Evolutionary conservation across 257 asterid species (phyloP), one percentile per base, ranked within the genome.

Genomic region (Euphrasia confusa): DNA sequence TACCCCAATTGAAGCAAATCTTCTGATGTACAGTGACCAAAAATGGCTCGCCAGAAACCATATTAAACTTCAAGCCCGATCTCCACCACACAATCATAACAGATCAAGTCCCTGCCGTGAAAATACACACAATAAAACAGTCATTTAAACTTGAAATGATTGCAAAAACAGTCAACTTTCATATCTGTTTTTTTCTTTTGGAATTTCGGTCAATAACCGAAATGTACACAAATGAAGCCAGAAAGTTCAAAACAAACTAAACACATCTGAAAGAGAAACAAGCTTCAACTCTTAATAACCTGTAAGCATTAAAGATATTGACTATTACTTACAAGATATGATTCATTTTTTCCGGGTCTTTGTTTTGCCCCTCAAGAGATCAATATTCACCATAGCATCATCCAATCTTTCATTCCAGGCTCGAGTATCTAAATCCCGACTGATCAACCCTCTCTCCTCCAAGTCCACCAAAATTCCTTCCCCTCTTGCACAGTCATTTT

Each of bases 361-460:
- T 67, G 64, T 72, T 74, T 68, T 83, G 76, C 64, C 72, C 75
- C 81, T 67, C 71, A 84, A 40, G 58, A 35, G 73, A 56, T 78
- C 74, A 58, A 92, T 74, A 66, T 73, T 77, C 58, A 56, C 70
- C 78, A 66, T 35, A 64, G 84, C 83, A 65, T 72, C 79, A 54
- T 24, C 67, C 79, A 86, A 64, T 69, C 77, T 75, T 60, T 67
- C 39, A 15, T 69, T 72, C 87, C 83, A 78, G 48, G 60, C 68
- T 71, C 49, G 69, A 40, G 24, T 60, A 61, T 58, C 58, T 14
- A 68, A 66, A 63, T 63, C 55, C 67, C 63, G 61, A 69, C 64
- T 57, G 63, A 75, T 75, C 47, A 92, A 77, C 64, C 95, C 95
- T 67, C 90, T 77, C 69, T 74, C 81, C 64, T 71, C 84, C 72